Conservation (phyloP, 2,329 filamentous ascomycete genomes). For the Helminthosporium solani region DNA sequence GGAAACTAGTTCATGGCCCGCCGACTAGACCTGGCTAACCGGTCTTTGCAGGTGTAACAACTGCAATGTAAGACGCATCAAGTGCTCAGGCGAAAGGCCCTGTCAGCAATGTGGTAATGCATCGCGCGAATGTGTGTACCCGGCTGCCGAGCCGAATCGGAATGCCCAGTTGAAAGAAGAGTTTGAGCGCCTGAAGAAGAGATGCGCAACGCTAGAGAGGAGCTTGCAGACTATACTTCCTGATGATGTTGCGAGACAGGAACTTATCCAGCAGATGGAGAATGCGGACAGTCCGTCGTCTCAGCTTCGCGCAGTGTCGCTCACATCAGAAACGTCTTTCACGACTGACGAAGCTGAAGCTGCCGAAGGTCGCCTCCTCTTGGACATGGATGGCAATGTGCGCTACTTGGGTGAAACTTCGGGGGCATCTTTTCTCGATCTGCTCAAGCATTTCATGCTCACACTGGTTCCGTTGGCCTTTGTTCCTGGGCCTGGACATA, state of each 20-base stretch:
- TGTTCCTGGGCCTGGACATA: constrained; percentile 10
- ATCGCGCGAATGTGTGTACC: constrained; percentile 25
- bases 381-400: constrained; percentile 17
- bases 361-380: constrained; percentile 20
- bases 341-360: constrained; percentile 14
- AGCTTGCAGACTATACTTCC: constrained; percentile 16
- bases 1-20: background rate
- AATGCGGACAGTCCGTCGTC: constrained; percentile 7
- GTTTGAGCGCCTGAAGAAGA: constrained; percentile 21
- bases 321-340: constrained; percentile 6
- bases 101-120: constrained; percentile 23
- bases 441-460: constrained; percentile 28
- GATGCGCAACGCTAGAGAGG: constrained; percentile 23
- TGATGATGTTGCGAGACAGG: constrained; percentile 13
- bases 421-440: constrained; percentile 29
- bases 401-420: constrained; percentile 28
- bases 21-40: background rate
- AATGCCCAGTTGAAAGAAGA: constrained; percentile 19
- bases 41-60: constrained; percentile 23
- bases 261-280: constrained; percentile 15
- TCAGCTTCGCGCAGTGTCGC: constrained; percentile 9
- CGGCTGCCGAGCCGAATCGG: constrained; percentile 21
- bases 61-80: constrained; percentile 28
- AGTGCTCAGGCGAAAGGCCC: constrained; percentile 28
- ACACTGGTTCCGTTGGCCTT: constrained; percentile 21